A percentile compares a stretch with the other conserved stretches of the same genome.
These are phyloP conservation scores for Petunia hybrid DNA, from an alignment of 305 asterid genomes.

Conservation along the genomic window DNA sequence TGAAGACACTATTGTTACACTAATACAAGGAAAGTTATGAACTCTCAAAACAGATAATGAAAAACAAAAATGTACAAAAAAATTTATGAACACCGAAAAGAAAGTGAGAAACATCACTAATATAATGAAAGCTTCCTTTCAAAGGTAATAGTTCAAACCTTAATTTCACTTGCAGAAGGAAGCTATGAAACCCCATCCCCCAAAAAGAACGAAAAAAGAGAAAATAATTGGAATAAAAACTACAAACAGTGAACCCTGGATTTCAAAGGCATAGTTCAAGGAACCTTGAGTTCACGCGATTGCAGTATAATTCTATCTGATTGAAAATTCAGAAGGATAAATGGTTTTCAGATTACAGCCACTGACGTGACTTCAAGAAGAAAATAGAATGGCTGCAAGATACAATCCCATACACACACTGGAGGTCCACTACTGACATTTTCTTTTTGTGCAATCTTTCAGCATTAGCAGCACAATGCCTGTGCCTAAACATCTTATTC, in stretches of 20 bases:
- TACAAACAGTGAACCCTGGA: background rate
- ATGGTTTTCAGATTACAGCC: background rate
- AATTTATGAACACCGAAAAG: background rate
- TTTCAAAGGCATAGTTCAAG: constrained; percentile 2
- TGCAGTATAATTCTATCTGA: background rate
- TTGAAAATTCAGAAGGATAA: background rate
- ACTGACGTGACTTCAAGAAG: background rate
- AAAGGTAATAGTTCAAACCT: background rate
- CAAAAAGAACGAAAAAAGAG: background rate
- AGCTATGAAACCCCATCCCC: background rate
- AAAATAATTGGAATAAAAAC: background rate
- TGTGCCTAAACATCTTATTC: no score
- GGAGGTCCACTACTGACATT: background rate
- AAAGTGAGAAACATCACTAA: background rate
- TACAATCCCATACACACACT: background rate
- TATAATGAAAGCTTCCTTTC: background rate
- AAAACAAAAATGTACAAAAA: background rate
- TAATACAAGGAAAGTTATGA: background rate
- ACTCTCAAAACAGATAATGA: background rate
- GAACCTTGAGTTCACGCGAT: background rate
- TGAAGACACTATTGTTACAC: background rate
- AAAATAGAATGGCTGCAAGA: background rate
- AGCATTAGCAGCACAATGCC: no score
- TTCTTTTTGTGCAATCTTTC: no score
- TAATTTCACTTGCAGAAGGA: no score